These are phyloP conservation scores for Trichoderma sp. DNA, from an alignment of 2,329 filamentous ascomycete genomes.

Conservation along the genomic window DNA sequence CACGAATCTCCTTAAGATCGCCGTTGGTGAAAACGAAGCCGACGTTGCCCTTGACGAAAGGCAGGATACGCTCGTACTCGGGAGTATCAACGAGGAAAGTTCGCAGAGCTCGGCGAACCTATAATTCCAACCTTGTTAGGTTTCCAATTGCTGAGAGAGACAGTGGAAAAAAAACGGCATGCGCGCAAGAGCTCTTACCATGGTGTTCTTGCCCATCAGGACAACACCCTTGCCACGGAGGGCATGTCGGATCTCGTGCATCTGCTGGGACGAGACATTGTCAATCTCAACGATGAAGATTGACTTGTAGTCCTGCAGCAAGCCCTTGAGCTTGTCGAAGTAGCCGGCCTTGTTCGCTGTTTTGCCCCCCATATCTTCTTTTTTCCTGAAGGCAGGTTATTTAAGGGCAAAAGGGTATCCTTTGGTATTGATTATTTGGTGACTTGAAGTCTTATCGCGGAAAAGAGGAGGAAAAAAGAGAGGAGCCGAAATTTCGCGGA, in stretches of 20 bases:
- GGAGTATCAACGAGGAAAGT: constrained; percentile 87
- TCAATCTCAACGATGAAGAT: constrained; percentile 97
- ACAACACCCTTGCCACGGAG: constrained; percentile 92
- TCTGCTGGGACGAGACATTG: constrained; percentile 99
- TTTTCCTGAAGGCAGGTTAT: constrained; percentile 89
- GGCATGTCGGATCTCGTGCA: constrained; percentile 98
- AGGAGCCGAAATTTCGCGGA: constrained; percentile 29
- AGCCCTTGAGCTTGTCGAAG: constrained; percentile 99
- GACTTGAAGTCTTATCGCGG: constrained; percentile 31
- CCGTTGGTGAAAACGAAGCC: constrained; percentile 99
- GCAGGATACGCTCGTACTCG: constrained; percentile 97
- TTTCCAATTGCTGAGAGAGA: neutral
- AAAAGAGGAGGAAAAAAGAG: constrained; percentile 23
- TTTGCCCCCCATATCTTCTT: constrained; percentile 99
- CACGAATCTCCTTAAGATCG: constrained; percentile 88
- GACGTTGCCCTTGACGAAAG: constrained; percentile 95
- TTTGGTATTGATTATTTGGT: constrained; percentile 31
- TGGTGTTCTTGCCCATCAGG: constrained; percentile 99
- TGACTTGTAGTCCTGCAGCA: constrained; percentile 94
- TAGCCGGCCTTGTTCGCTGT: constrained; percentile 89
- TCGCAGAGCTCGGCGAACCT: constrained; percentile 96
- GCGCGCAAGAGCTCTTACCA: constrained; percentile 66
- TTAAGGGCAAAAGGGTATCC: constrained; percentile 73
- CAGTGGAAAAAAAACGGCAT: no score
- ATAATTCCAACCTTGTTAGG: constrained; percentile 5